Evolutionary conservation across 1,284 basidiomycete species (phyloP), one percentile per base, ranked within the genome.

Genomic region (Ceraceosorus bombacis): DNA sequence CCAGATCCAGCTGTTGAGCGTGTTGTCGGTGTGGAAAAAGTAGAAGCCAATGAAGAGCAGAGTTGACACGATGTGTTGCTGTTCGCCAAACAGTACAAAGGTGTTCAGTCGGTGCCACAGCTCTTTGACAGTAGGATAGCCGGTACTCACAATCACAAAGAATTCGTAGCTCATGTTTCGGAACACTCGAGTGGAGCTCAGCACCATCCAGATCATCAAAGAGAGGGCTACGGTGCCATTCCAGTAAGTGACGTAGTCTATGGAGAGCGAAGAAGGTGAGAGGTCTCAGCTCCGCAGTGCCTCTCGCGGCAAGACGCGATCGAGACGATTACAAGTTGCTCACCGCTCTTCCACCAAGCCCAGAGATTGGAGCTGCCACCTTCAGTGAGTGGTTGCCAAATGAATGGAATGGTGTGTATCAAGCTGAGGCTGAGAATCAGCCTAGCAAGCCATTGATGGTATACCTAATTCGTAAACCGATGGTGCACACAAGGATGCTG

Each of bases 131-230:
- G 10, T 10, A 4, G 15, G 43, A 46, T 10, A 15, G 43, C 10
- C 10, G 43, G 43, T 10, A 46, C 43, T 10, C 43, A 46, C 43
- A 46, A 71, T 55, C 40, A 75, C 65, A 50, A 74, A 77, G 17
- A 77, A 64, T 54, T 74, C 70, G 64, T 77, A 77, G 40, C 63
- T 70, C 46, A 67, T 54, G 17, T 66, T 62, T 5, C 74, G 61
- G 13, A 76, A 58, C 12, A 64, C 60, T 1, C 65, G 51, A 5
- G 50, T 55, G 5, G 55, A 57, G 51, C 48, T 36, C 5, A 43
- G 12, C n/a, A 59, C 49, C 36, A 59, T 58, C 58, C 58, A 59
- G 46, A 41, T 17, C 10, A 59, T 41, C 6, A 57, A 6, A 15
- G 39, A 27, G 9, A 59, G 13, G 7, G 55, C 9, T 13, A 37